Conservation (phyloP, 805 yeast species). For the Zygoascus tannicola region DNA sequence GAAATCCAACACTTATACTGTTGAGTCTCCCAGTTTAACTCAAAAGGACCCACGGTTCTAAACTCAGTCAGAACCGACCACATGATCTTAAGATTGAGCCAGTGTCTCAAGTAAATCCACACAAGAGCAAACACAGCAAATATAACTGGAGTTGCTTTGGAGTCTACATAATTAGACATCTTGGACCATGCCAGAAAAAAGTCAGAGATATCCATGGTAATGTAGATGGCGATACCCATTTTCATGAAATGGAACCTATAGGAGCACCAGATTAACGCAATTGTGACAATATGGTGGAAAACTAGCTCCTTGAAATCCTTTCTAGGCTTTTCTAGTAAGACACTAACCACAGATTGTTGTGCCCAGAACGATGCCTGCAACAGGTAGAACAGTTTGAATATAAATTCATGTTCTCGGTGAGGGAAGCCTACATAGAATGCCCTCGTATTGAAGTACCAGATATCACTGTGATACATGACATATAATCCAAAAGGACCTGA, state of each 20-base stretch:
- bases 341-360: slow-evolving; percentile 80
- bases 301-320: slow-evolving; percentile 88
- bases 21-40: slow-evolving; percentile 75
- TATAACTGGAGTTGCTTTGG: slow-evolving; percentile 51
- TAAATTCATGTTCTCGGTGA: slow-evolving; percentile 59
- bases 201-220: slow-evolving; percentile 95
- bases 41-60: slow-evolving; percentile 72
- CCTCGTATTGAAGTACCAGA: slow-evolving; percentile 84
- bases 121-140: slow-evolving; percentile 56
- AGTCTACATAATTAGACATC: slow-evolving; percentile 76
- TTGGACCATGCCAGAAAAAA: slow-evolving; percentile 78
- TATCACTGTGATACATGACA: slow-evolving; percentile 73
- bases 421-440: slow-evolving; percentile 78
- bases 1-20: slow-evolving; percentile 97
- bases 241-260: slow-evolving; percentile 93
- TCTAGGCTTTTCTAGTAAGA: slow-evolving; percentile 85
- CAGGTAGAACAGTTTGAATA: slow-evolving; percentile 73
- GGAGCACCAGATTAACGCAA: slow-evolving; percentile 74
- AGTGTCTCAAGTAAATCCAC: slow-evolving; percentile 90
- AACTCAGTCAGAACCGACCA: slow-evolving; percentile 60
- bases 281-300: slow-evolving; percentile 87
- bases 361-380: slow-evolving; percentile 97
- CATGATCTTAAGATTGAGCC: slow-evolving; percentile 66
- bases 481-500: slow-evolving; percentile 82
- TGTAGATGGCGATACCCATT: slow-evolving; percentile 84